phyloP scores from a whole-genome alignment of 192 early-diverging fungal genomes.

The Coemansia sp. region DNA sequence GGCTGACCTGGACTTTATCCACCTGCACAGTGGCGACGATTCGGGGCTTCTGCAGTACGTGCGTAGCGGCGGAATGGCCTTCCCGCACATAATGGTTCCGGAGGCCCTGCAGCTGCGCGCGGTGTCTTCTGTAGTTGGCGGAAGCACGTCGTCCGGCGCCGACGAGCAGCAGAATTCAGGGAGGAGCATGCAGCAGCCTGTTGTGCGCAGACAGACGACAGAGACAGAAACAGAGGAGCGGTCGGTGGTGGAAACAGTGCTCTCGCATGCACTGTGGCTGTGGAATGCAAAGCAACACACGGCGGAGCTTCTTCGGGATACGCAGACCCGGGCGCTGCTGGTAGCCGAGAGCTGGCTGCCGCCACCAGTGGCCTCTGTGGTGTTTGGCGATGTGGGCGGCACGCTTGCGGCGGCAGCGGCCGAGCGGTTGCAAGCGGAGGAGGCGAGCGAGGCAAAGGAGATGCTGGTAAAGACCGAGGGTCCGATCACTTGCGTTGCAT shows the following conservation, averaged over 20 bases:
- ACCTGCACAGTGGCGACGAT: constrained; percentile 40
- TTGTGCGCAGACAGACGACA: constrained; percentile 7
- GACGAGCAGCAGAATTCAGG: background rate
- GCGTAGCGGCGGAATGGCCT: constrained; percentile 44
- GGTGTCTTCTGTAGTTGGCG: background rate
- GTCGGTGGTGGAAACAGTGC: constrained; percentile 7
- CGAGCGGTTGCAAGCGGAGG: constrained; percentile 16
- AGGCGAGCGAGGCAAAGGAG: constrained; percentile 25
- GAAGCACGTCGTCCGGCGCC: background rate
- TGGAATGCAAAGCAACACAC: constrained; percentile 48
- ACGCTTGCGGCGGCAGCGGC: constrained; percentile 31
- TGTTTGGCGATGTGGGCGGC: constrained; percentile 31
- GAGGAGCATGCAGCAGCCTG: constrained; percentile 2
- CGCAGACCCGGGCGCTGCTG: constrained; percentile 17
- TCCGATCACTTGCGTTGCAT: constrained; percentile 63
- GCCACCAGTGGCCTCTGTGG: constrained; percentile 12
- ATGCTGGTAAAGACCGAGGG: constrained; percentile 47
- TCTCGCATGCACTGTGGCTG: constrained; percentile 27
- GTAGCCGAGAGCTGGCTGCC: constrained; percentile 42
- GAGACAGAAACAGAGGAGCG: background rate
- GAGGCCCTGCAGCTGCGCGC: constrained; percentile 33
- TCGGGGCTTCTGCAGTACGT: constrained; percentile 40
- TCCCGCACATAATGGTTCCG: constrained; percentile 57
- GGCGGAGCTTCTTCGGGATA: background rate
- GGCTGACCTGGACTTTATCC: constrained; percentile 44